Base-by-base conservation (phyloP, 78 protist genomes). In the Dictyostelium firmibasis region DNA sequence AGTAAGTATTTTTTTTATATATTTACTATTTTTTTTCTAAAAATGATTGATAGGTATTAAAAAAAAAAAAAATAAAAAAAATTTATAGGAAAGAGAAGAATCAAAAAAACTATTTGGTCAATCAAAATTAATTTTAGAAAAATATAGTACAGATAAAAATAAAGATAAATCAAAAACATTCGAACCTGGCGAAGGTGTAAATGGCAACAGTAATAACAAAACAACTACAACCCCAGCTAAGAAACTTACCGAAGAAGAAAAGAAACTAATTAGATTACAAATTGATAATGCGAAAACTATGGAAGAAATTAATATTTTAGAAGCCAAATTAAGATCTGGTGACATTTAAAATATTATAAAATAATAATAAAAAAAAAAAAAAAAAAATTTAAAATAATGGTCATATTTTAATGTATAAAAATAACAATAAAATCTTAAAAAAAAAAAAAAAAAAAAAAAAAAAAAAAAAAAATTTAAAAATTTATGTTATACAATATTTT, bases 101-200 rank as follows among this genome's bases (percentile, higher is more conserved):
- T 84, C 91, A 38, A 35, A 47, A 27, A n/a, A 41, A 38, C 8
- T 84, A 27, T 84, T 70, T 70, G 91, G 91, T 70, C 44, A 44
- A 41, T 35, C 77, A 16, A 43, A 16, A 47, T 62, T 25, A 85
- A 47, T 47, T 43, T 20, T 13, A 53, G 67, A 47, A 25, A 47
- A 72, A 70, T 10, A 75, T 31, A 72, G 29, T 53, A 20, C 27
- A 53, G 43, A 16, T 50, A 62, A 53, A 35, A 35, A 69, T 14
- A 20, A 36, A 13, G 29, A 72, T 36, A 62, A 62, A 13, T 8
- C n/a, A 60, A 84, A 84, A 23, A 67, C 81, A 27, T 85, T 85
- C 33, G 44, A 14, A 29, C 92, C 92, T 23, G 92, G 92, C 36
- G 92, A 85, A 85, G 92, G 83, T 27, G 23, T 85, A 7, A 33